Evolutionary conservation across 768 basidiomycete species (phyloP).

Genomic region (Crucibulum laeve): DNA sequence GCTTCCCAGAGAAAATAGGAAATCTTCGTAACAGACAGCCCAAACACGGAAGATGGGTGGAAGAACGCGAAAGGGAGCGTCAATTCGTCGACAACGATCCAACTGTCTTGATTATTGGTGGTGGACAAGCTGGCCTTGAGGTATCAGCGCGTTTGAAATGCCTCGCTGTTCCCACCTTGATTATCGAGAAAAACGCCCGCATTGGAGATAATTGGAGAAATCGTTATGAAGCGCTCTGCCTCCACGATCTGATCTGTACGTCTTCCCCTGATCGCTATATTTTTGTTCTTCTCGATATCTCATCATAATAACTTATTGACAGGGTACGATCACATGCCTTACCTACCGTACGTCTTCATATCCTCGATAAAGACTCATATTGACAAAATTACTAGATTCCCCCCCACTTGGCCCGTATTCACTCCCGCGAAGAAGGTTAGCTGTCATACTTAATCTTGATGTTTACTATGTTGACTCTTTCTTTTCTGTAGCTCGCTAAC

Average conservation of each 20-base stretch:
- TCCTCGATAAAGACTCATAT: constrained; percentile 11
- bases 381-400: constrained; percentile 16
- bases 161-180: constrained; percentile 50
- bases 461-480: neutral
- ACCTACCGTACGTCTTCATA: constrained; percentile 40
- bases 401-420: constrained; percentile 25
- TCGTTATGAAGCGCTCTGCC: constrained; percentile 61
- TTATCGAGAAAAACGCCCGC: constrained; percentile 60
- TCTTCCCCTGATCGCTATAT: constrained; percentile 12
- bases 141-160: constrained; percentile 62
- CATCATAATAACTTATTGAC: constrained; percentile 8
- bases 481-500: constrained; percentile 18
- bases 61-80: constrained; percentile 31
- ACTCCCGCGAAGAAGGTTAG: constrained; percentile 23
- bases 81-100: constrained; percentile 49
- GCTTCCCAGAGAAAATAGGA: constrained; percentile 45
- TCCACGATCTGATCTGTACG: constrained; percentile 68
- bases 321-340: constrained; percentile 36
- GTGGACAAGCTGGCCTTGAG: constrained; percentile 63
- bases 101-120: constrained; percentile 60
- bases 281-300: too few relatives aligned
- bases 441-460: too few relatives aligned
- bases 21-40: constrained; percentile 34
- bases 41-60: constrained; percentile 54
- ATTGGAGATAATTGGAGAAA: constrained; percentile 66